Percentiles rank a stretch among this genome's conserved stretches.
These are phyloP conservation scores for Aphanomyces invadans DNA, from an alignment of 352 stramenopile species.

Conservation along the genomic window DNA sequence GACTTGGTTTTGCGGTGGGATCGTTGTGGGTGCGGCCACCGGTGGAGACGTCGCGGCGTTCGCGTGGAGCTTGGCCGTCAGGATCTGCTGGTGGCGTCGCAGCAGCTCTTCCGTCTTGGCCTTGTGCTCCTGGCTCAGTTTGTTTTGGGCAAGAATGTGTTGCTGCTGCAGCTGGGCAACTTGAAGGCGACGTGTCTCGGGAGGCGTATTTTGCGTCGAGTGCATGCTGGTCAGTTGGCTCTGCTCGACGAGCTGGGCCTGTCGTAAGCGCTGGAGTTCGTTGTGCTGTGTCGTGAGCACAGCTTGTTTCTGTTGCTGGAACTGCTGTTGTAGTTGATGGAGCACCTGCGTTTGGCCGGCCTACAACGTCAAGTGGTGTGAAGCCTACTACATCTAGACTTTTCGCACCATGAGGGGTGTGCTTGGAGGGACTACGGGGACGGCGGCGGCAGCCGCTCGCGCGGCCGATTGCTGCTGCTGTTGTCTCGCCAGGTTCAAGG, in stretches of 20 bases:
- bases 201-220: constrained; percentile 50
- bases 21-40: neutral
- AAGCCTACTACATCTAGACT: constrained; percentile 1
- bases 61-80: constrained; percentile 41
- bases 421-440: constrained; percentile 24
- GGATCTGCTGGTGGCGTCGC: constrained; percentile 70
- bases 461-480: constrained; percentile 24
- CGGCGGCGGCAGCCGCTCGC: neutral
- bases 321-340: constrained; percentile 50
- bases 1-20: constrained; percentile 26
- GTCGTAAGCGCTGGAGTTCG: constrained; percentile 65
- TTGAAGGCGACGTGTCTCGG: constrained; percentile 55
- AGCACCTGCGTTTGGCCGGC: constrained; percentile 13
- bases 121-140: constrained; percentile 67
- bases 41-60: no score
- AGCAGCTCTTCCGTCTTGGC: constrained; percentile 70
- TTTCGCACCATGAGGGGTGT: neutral
- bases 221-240: constrained; percentile 65
- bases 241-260: constrained; percentile 67
- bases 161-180: constrained; percentile 69
- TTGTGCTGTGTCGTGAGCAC: constrained; percentile 66
- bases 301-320: constrained; percentile 76
- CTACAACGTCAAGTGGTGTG: constrained; percentile 21
- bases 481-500: constrained; percentile 10
- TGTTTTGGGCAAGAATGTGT: constrained; percentile 51